A percentile compares a stretch with the other conserved stretches of the same genome.
Conservation (phyloP, 2,329 filamentous ascomycete genomes). For the Pseudogymnoascus sp. region DNA sequence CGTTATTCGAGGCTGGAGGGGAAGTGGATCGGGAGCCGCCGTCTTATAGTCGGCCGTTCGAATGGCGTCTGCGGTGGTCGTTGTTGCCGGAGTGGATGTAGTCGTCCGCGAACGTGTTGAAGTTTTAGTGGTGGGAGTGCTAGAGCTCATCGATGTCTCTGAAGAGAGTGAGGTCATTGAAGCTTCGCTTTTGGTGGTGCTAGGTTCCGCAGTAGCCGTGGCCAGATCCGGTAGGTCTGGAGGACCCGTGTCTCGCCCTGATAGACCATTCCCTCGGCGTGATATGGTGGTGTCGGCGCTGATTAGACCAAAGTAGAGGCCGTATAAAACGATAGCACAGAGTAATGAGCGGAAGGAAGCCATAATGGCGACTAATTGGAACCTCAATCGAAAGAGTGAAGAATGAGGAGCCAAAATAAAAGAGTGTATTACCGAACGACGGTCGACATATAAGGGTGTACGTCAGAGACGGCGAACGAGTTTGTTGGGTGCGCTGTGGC, state of each 20-base stretch:
- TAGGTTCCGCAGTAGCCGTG: slow-evolving; percentile 2
- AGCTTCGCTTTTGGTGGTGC: slow-evolving; percentile 5
- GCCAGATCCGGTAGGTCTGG: background rate
- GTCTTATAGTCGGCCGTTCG: slow-evolving; percentile 1
- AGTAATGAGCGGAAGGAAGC: slow-evolving; percentile 5
- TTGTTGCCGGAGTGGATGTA: background rate
- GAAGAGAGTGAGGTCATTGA: slow-evolving; percentile 1
- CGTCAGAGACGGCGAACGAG: slow-evolving; percentile 1
- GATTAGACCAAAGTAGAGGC: slow-evolving; percentile 6
- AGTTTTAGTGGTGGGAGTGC: background rate
- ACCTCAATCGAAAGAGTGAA: slow-evolving; percentile 7
- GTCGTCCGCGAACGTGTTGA: slow-evolving; percentile 5
- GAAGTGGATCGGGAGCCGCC: slow-evolving; percentile 39
- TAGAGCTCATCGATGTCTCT: background rate
- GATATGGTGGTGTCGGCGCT: background rate
- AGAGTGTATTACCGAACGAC: slow-evolving; percentile 2
- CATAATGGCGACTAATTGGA: slow-evolving; percentile 4
- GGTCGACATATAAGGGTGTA: background rate
- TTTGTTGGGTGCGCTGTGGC: background rate
- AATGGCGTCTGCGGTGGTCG: background rate
- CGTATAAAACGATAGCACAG: background rate
- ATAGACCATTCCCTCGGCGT: background rate
- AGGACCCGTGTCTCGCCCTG: slow-evolving; percentile 4
- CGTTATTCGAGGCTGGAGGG: slow-evolving; percentile 65
- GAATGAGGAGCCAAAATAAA: slow-evolving; percentile 5